phyloP scores from a whole-genome alignment of 805 yeast species.

The Lachancea quebecensis region DNA sequence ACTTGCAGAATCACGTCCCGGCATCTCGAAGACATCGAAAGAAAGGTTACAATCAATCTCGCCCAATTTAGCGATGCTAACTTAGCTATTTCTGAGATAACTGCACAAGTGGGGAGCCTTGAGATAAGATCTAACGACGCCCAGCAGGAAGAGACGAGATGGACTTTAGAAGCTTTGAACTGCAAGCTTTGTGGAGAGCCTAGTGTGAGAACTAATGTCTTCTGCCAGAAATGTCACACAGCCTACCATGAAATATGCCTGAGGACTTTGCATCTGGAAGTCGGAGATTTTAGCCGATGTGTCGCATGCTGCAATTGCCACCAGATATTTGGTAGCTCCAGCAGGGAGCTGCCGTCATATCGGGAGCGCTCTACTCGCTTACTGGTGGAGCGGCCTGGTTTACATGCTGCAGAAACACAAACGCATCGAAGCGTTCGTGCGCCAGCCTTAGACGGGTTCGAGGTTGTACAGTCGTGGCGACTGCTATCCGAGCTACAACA shows the following conservation, averaged over 20 bases:
- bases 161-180: constrained; percentile 4
- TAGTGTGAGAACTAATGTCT: constrained; percentile 7
- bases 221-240: constrained; percentile 14
- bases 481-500: constrained; percentile 2
- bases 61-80: background rate
- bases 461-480: constrained; percentile 7
- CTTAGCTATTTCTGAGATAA: background rate
- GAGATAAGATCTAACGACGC: background rate
- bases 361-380: background rate
- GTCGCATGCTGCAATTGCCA: constrained; percentile 14
- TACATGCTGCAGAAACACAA: background rate
- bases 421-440: background rate
- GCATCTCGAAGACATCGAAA: constrained; percentile 7
- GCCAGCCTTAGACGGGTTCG: background rate
- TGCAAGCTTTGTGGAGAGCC: constrained; percentile 21
- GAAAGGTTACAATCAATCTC: constrained; percentile 7
- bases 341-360: too few species aligned
- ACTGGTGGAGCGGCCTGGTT: background rate
- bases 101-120: background rate
- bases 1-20: constrained; percentile 21
- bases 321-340: background rate
- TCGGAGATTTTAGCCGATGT: constrained; percentile 18
- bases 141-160: background rate
- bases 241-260: constrained; percentile 23
- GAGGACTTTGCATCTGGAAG: constrained; percentile 16